These are phyloP conservation scores for Pyracantha coccinea DNA, from an alignment of 331 rosid species.

Conservation along the genomic window DNA sequence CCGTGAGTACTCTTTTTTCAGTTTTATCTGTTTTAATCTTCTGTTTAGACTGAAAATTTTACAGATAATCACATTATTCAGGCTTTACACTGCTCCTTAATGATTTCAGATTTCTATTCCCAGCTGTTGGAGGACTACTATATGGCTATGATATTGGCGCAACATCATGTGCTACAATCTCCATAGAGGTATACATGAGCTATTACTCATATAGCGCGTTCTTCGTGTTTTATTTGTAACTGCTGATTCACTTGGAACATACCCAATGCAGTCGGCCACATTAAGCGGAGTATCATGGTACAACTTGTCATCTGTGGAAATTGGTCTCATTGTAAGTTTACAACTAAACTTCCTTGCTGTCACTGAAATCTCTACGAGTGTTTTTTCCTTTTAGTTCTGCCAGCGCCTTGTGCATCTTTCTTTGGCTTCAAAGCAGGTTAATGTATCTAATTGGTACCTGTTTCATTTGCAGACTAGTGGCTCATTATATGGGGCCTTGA, in stretches of 20 bases:
- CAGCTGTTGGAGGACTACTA: constrained; percentile 85
- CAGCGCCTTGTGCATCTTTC: constrained; percentile 1
- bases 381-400: constrained; percentile 1
- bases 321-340: constrained; percentile 84
- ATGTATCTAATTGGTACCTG: constrained; percentile 1
- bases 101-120: constrained; percentile 79
- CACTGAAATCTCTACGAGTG: constrained; percentile 7
- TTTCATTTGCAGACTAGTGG: constrained; percentile 84
- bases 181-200: constrained; percentile 46
- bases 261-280: constrained; percentile 56
- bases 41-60: not conserved
- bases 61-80: not conserved
- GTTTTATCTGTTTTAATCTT: not conserved
- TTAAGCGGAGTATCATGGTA: constrained; percentile 88
- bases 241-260: not conserved
- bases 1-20: constrained; percentile 62
- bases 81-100: not conserved
- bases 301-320: constrained; percentile 59
- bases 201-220: not conserved
- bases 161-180: constrained; percentile 76
- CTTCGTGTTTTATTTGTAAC: not conserved
- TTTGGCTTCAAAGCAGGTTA: not conserved
- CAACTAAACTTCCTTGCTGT: constrained; percentile 2
- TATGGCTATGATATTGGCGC: constrained; percentile 96
- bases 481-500: constrained; percentile 88